A percentile compares a stretch with the other conserved stretches of the same genome.
Conservation (phyloP, 345 rosid genomes). For the Ceriops tagal region DNA sequence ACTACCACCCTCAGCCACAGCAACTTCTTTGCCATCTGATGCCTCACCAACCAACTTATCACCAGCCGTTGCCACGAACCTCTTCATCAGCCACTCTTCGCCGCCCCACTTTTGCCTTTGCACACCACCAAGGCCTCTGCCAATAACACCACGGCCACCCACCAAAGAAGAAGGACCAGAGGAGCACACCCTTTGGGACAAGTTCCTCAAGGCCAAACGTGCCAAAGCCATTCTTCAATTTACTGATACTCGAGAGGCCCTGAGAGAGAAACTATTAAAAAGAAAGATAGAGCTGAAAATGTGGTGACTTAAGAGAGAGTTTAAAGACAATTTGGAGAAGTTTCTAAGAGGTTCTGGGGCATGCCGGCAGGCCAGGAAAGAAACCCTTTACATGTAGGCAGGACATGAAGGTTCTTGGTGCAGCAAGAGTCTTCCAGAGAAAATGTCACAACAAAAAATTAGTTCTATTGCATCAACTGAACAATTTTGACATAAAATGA, state of each 20-base stretch:
- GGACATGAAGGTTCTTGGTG: conserved; percentile 23
- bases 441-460: neutral
- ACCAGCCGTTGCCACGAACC: conserved; percentile 36
- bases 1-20: conserved; percentile 32
- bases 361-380: neutral
- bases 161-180: conserved; percentile 22
- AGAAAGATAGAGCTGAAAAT: too few species aligned
- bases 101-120: conserved; percentile 26
- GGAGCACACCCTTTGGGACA: conserved; percentile 34
- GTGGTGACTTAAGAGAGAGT: neutral
- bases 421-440: conserved; percentile 3
- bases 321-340: conserved; percentile 40
- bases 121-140: conserved; percentile 10
- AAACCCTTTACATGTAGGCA: neutral
- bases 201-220: conserved; percentile 54
- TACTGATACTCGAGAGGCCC: neutral
- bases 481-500: neutral
- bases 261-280: neutral
- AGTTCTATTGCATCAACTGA: neutral
- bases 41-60: conserved; percentile 20
- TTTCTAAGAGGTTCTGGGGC: conserved; percentile 42
- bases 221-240: conserved; percentile 48
- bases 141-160: conserved; percentile 8
- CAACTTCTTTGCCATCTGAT: conserved; percentile 36
- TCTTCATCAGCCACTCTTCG: conserved; percentile 23